Evolutionary conservation across 2,329 filamentous ascomycete species (phyloP).

Genomic region (Aspergillus intermedius): DNA sequence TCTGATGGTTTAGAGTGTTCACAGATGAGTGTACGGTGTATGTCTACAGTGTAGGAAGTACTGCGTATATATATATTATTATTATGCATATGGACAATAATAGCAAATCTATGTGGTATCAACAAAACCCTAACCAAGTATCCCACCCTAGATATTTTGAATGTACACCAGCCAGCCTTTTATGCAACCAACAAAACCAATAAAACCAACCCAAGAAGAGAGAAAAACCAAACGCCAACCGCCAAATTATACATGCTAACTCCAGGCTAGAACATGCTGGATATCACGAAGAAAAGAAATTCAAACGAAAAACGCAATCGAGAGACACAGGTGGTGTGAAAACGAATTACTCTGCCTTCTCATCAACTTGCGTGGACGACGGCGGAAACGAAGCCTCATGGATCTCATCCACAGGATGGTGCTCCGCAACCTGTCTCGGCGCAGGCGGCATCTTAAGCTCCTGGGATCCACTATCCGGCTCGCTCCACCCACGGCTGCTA

Average conservation of each 20-base stretch:
- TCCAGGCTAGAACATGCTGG: slow-evolving; percentile 19
- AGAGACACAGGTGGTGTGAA: not conserved
- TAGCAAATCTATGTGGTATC: not conserved
- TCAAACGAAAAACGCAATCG: slow-evolving; percentile 8
- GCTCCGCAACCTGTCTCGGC: slow-evolving; percentile 25
- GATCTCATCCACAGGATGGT: slow-evolving; percentile 11
- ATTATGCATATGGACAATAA: slow-evolving; percentile 1
- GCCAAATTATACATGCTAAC: slow-evolving; percentile 12
- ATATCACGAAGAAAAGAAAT: slow-evolving; percentile 19
- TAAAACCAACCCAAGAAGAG: not conserved
- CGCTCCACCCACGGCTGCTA: slow-evolving; percentile 25
- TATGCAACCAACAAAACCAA: slow-evolving; percentile 1
- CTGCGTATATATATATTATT: slow-evolving; percentile 2
- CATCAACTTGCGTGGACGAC: slow-evolving; percentile 8
- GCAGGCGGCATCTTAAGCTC: slow-evolving; percentile 20
- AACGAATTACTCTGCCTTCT: slow-evolving; percentile 14
- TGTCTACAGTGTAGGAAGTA: no score
- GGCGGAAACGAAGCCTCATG: slow-evolving; percentile 6
- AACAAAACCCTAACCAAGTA: not conserved
- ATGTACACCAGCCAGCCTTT: slow-evolving; percentile 6
- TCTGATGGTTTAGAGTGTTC: not conserved
- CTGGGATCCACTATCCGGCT: slow-evolving; percentile 12
- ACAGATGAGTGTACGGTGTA: not conserved
- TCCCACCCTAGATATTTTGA: slow-evolving; percentile 1
- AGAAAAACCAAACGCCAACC: slow-evolving; percentile 8